Conservation (phyloP, 805 yeast genomes). For the Schizosaccharomyces octosporus region DNA sequence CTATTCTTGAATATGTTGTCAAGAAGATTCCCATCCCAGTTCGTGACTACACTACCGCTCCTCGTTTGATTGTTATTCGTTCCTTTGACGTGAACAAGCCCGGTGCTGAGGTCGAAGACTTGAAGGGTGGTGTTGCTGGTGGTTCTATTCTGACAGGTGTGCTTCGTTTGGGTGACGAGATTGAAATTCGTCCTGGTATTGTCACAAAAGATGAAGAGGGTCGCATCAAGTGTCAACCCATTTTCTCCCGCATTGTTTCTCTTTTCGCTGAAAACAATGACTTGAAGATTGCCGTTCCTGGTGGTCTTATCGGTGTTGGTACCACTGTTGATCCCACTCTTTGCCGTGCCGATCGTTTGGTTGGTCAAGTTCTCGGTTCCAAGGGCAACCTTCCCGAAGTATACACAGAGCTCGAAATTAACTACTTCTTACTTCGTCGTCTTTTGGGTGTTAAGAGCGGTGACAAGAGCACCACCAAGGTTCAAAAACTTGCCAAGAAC, state of each 20-base stretch:
- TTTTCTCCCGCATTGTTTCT: slow-evolving; percentile 78
- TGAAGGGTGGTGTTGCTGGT: slow-evolving; percentile 99
- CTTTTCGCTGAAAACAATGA: slow-evolving; percentile 94
- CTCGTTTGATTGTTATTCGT: slow-evolving; percentile 88
- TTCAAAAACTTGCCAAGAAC: slow-evolving; percentile 74
- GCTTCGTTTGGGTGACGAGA: slow-evolving; percentile 88
- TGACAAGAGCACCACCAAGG: slow-evolving; percentile 66
- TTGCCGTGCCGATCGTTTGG: slow-evolving; percentile 97
- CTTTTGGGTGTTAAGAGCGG: slow-evolving; percentile 94
- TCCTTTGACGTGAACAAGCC: slow-evolving; percentile 97
- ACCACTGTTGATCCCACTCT: slow-evolving; percentile 95
- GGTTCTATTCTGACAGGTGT: slow-evolving; percentile 96
- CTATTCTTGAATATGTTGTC: slow-evolving; percentile 88
- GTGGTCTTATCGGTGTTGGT: slow-evolving; percentile 99
- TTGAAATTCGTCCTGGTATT: slow-evolving; percentile 96
- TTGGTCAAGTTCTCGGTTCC: slow-evolving; percentile 97
- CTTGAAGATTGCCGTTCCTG: slow-evolving; percentile 95
- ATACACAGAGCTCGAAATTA: slow-evolving; percentile 91
- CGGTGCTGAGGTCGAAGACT: slow-evolving; percentile 87
- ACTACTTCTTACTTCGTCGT: slow-evolving; percentile 88
- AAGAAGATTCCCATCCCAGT: slow-evolving; percentile 88
- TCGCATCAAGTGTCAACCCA: slow-evolving; percentile 84
- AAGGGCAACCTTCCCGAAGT: slow-evolving; percentile 87
- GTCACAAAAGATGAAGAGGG: slow-evolving; percentile 79
- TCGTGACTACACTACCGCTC: slow-evolving; percentile 82